A percentile compares a stretch with the other conserved stretches of the same genome.
Evolutionary conservation across 139 green algal species (phyloP).

Genomic region (Closterium sp.): DNA sequence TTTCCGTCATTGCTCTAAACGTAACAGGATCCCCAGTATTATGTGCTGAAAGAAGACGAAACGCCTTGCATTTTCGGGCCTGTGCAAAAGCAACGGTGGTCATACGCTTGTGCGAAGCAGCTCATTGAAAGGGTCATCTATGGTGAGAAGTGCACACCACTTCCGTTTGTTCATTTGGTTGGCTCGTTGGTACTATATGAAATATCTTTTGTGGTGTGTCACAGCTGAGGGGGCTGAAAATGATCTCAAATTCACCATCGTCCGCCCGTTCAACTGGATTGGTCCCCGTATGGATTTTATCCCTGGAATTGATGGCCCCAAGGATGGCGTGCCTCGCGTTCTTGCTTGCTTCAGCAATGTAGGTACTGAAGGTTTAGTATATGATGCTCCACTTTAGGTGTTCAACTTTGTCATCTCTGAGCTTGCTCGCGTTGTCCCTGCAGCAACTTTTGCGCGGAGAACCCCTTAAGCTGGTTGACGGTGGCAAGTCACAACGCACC

Average conservation of each 20-base stretch:
- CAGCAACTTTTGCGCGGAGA: slow-evolving; percentile 35
- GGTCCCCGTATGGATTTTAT: slow-evolving; percentile 44
- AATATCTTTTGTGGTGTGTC: neutral
- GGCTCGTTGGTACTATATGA: neutral
- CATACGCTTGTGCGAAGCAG: slow-evolving; percentile 45
- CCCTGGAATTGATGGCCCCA: slow-evolving; percentile 24
- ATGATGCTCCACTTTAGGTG: neutral
- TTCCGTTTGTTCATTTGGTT: neutral
- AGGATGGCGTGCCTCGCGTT: slow-evolving; percentile 23
- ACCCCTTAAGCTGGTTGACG: slow-evolving; percentile 37
- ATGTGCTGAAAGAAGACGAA: slow-evolving; percentile 37
- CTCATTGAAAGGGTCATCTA: slow-evolving; percentile 41
- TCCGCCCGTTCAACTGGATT: slow-evolving; percentile 47
- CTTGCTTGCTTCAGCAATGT: slow-evolving; percentile 41
- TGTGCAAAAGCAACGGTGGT: slow-evolving; percentile 41
- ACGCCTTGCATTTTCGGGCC: slow-evolving; percentile 26
- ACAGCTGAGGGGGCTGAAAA: slow-evolving; percentile 33
- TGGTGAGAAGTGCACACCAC: neutral
- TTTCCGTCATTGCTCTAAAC: neutral
- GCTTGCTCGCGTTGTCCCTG: neutral
- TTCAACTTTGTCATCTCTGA: neutral
- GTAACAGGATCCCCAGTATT: slow-evolving; percentile 25
- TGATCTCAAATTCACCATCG: slow-evolving; percentile 34
- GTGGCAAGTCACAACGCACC: slow-evolving; percentile 29
- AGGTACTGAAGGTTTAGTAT: neutral